phyloP scores from a whole-genome alignment of 1,139 yeast genomes.

The Taphrina communis region DNA sequence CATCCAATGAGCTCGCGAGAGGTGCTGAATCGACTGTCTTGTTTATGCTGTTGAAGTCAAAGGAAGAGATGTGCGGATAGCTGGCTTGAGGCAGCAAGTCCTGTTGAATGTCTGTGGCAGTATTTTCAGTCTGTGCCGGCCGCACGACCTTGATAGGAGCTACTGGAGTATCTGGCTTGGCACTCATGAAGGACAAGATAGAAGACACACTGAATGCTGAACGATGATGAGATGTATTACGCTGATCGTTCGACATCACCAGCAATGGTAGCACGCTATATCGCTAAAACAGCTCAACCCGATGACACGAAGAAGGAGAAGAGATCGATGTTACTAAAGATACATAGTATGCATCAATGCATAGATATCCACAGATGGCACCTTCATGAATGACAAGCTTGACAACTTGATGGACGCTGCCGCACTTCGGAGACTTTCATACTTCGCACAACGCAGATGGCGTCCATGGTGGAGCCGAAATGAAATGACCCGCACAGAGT shows the following conservation, averaged over 20 bases:
- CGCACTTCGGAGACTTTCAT: background rate
- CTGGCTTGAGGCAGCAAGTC: background rate
- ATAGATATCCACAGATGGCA: too few relatives aligned
- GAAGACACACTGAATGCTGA: slow-evolving; percentile 22
- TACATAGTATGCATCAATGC: too few relatives aligned
- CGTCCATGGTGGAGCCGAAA: slow-evolving; percentile 10
- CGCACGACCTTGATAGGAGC: slow-evolving; percentile 4
- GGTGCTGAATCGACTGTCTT: background rate
- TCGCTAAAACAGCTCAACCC: too few relatives aligned
- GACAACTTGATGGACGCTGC: too few relatives aligned
- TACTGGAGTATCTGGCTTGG: background rate
- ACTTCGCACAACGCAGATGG: background rate
- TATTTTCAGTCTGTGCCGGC: background rate
- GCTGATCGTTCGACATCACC: too few relatives aligned
- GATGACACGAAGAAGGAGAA: too few relatives aligned
- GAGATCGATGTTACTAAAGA: too few relatives aligned
- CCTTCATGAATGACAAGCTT: too few relatives aligned
- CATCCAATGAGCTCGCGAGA: background rate
- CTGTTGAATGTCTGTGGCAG: background rate
- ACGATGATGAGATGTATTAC: background rate
- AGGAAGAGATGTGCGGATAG: slow-evolving; percentile 5
- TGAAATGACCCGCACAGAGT: background rate
- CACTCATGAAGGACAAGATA: slow-evolving; percentile 14
- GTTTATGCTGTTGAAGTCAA: background rate
- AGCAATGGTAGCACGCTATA: too few relatives aligned